phyloP scores from a whole-genome alignment of 345 rosid species.

The Brassica incana region DNA sequence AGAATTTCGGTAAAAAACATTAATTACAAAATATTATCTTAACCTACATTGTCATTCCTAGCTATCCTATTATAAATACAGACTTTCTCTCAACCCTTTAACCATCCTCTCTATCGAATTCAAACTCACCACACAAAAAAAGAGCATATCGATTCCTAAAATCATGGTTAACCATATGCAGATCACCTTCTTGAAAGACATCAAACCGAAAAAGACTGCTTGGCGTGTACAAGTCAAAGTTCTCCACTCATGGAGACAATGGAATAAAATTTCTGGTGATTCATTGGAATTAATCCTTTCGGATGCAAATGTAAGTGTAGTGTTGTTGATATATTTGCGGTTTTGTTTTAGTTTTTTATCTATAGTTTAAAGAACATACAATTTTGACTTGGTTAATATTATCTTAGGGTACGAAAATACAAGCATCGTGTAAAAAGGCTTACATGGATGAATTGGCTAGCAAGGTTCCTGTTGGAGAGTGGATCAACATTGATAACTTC shows the following conservation, averaged over 20 bases:
- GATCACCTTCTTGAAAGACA: not conserved
- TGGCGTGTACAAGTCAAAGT: not conserved
- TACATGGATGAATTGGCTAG: not conserved
- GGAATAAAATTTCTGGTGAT: not conserved
- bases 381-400: too few relatives aligned
- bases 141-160: too few relatives aligned
- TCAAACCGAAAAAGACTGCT: not conserved
- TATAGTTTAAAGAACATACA: too few relatives aligned
- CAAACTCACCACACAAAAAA: too few relatives aligned
- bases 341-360: too few relatives aligned
- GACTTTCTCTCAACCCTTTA: too few relatives aligned
- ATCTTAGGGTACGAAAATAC: not conserved
- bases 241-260: not conserved
- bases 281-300: not conserved
- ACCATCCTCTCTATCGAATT: too few relatives aligned
- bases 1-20: too few relatives aligned
- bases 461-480: not conserved
- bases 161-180: not conserved
- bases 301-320: not conserved
- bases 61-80: too few relatives aligned
- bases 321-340: not conserved
- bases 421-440: not conserved
- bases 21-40: too few relatives aligned
- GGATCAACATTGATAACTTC: not conserved
- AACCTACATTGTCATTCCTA: too few relatives aligned